Conservation (phyloP, 768 basidiomycete species). For the Chiua virens region DNA sequence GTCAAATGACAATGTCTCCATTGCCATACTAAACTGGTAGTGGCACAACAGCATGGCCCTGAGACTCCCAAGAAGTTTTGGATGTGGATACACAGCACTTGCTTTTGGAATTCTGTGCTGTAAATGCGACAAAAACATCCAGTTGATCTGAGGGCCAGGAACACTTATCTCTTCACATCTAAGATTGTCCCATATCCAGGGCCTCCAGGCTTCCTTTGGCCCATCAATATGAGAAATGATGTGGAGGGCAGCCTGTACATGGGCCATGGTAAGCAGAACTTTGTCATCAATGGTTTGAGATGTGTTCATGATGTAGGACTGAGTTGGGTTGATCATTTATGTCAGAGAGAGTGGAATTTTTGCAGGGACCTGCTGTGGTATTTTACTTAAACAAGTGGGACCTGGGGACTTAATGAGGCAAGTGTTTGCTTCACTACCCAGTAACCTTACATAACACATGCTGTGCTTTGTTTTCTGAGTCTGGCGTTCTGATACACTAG, state of each 20-base stretch:
- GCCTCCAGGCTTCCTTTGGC: not conserved
- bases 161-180: not conserved
- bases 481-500: too few species aligned
- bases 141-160: not conserved
- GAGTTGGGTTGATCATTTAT: too few species aligned
- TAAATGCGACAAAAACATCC: not conserved
- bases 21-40: not conserved
- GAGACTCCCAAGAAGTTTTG: not conserved
- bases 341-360: too few species aligned
- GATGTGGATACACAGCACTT: not conserved
- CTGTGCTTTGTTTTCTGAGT: too few species aligned
- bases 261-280: not conserved
- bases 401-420: too few species aligned
- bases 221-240: not conserved
- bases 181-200: not conserved
- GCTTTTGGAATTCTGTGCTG: not conserved
- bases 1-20: not conserved
- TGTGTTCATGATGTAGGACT: not conserved
- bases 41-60: not conserved
- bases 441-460: too few species aligned
- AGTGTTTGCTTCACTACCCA: too few species aligned
- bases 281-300: not conserved
- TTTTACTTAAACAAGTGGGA: too few species aligned
- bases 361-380: too few species aligned
- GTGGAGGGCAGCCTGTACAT: not conserved